These are phyloP conservation scores for Amylocarpus encephaloides DNA, from an alignment of 2,329 filamentous ascomycete genomes.

Conservation along the genomic window DNA sequence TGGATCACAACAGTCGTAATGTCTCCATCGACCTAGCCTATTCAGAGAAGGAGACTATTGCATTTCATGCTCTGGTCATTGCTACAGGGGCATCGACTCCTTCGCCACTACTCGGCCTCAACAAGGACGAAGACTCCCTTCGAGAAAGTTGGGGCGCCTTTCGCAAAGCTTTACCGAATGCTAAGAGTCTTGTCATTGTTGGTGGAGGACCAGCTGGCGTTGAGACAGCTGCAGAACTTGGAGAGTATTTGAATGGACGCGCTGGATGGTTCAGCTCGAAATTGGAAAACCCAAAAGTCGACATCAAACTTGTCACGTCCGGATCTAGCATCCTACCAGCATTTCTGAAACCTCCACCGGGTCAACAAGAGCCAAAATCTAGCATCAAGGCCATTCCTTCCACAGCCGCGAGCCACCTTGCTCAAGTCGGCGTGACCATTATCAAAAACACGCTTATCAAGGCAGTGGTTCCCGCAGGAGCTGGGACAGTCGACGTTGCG, in stretches of 20 bases:
- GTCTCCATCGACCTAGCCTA: constrained; percentile 27
- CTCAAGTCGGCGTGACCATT: constrained; percentile 41
- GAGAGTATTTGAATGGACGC: constrained; percentile 44
- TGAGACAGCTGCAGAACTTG: constrained; percentile 44
- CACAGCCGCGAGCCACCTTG: constrained; percentile 38
- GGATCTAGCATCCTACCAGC: constrained; percentile 35
- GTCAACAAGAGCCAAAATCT: too few relatives aligned
- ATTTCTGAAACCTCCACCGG: constrained; percentile 29
- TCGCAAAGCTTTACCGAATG: constrained; percentile 34
- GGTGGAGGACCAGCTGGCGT: constrained; percentile 41
- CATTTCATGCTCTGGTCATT: constrained; percentile 42
- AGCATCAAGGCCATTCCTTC: constrained; percentile 28
- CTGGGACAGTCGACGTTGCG: constrained; percentile 24
- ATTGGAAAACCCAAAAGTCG: constrained; percentile 32
- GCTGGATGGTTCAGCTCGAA: constrained; percentile 34
- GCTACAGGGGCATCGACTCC: constrained; percentile 42
- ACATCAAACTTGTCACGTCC: constrained; percentile 41
- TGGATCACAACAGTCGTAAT: constrained; percentile 33
- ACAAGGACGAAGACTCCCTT: constrained; percentile 31
- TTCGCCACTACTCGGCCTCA: constrained; percentile 40
- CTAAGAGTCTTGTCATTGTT: constrained; percentile 39
- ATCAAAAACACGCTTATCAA: constrained; percentile 37
- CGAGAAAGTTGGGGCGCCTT: constrained; percentile 35
- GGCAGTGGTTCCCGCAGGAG: constrained; percentile 31
- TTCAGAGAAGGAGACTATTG: constrained; percentile 21